Conservation (phyloP, 2,329 filamentous ascomycete species). For the Juglanconis oblonga region DNA sequence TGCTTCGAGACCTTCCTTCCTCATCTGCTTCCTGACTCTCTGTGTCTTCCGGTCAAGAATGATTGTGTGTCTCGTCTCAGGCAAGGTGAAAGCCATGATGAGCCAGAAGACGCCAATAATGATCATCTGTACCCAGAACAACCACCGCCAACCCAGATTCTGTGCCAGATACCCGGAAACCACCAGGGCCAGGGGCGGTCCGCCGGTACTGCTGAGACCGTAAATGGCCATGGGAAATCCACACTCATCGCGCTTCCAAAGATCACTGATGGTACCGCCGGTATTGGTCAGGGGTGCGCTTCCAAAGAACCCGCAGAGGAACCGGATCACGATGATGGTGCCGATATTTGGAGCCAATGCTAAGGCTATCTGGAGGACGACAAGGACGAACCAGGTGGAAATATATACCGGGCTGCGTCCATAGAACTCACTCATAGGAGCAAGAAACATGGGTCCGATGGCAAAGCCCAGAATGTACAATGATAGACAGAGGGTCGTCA, state of each 20-base stretch:
- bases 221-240: constrained; percentile 11
- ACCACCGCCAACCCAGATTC: constrained; percentile 5
- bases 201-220: constrained; percentile 10
- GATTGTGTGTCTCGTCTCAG: constrained; percentile 9
- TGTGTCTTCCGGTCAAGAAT: constrained; percentile 10
- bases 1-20: not conserved
- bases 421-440: constrained; percentile 8
- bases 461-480: constrained; percentile 13
- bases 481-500: constrained; percentile 6
- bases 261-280: constrained; percentile 9
- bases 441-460: constrained; percentile 5
- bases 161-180: constrained; percentile 1
- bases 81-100: constrained; percentile 1
- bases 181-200: constrained; percentile 6
- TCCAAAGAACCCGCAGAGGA: constrained; percentile 11
- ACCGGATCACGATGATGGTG: constrained; percentile 5
- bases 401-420: constrained; percentile 10
- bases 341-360: constrained; percentile 9
- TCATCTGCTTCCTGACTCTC: constrained; percentile 4
- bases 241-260: constrained; percentile 8
- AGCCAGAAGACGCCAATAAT: constrained; percentile 6
- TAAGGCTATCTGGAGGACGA: constrained; percentile 8
- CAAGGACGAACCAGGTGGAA: constrained; percentile 9
- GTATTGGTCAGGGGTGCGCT: constrained; percentile 10
- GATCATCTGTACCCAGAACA: constrained; percentile 13